Conservation (phyloP, 371 early-diverging fungal species). For the Syncephalis fuscata region DNA sequence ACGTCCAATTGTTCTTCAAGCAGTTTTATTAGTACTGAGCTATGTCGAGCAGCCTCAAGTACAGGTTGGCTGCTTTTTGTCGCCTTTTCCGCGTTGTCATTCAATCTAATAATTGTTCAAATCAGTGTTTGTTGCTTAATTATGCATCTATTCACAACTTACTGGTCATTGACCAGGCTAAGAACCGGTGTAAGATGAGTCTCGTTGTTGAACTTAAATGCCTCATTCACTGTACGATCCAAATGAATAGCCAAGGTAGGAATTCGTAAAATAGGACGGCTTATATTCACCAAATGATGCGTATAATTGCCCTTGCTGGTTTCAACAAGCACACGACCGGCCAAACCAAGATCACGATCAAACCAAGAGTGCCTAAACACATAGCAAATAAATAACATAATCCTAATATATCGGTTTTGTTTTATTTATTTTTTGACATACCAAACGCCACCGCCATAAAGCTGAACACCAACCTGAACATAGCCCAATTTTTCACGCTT, state of each 20-base stretch:
- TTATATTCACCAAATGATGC: slow-evolving; percentile 55
- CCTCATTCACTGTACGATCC: slow-evolving; percentile 60
- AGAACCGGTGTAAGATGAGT: slow-evolving; percentile 80
- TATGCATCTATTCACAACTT: slow-evolving; percentile 3
- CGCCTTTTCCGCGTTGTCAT: background rate
- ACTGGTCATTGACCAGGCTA: slow-evolving; percentile 57
- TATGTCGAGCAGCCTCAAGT: slow-evolving; percentile 27
- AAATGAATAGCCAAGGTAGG: slow-evolving; percentile 96
- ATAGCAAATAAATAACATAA: background rate
- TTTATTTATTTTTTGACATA: slow-evolving; percentile 9
- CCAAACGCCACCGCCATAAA: slow-evolving; percentile 92
- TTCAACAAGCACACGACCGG: slow-evolving; percentile 86
- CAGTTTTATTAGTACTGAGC: slow-evolving; percentile 52
- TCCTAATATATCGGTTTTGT: too few species aligned
- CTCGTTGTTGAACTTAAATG: slow-evolving; percentile 92
- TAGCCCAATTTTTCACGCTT: slow-evolving; percentile 70
- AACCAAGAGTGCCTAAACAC: slow-evolving; percentile 89
- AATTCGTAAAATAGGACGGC: slow-evolving; percentile 76
- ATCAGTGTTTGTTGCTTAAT: background rate
- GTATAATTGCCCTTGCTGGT: slow-evolving; percentile 42
- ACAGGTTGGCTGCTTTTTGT: background rate
- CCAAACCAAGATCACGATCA: slow-evolving; percentile 89
- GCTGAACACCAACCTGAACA: slow-evolving; percentile 77
- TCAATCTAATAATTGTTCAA: background rate
- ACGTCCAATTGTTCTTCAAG: slow-evolving; percentile 59